phyloP scores from a whole-genome alignment of 2,329 filamentous ascomycete species.

The Sordariomycetes sp. region DNA sequence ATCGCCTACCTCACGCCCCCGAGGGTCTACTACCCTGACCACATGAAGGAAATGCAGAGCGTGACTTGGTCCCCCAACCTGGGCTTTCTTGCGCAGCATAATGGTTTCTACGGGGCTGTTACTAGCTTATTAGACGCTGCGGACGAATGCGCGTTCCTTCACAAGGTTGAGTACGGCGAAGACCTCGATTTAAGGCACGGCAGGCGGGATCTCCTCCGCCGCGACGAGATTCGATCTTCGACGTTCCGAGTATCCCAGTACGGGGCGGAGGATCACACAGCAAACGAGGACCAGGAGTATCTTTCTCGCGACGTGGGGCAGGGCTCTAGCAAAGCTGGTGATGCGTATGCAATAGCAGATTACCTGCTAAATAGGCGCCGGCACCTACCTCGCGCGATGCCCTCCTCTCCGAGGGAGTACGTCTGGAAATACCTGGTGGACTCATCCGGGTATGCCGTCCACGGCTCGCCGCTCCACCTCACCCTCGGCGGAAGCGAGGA shows the following conservation, averaged over 20 bases:
- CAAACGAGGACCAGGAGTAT: constrained; percentile 7
- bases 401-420: not conserved
- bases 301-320: not conserved
- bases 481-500: not conserved
- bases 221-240: constrained; percentile 29
- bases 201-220: constrained; percentile 5
- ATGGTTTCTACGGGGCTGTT: constrained; percentile 24
- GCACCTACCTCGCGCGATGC: not conserved
- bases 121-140: constrained; percentile 17
- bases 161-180: not conserved
- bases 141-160: not conserved
- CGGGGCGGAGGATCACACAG: constrained; percentile 13
- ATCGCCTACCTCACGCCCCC: constrained; percentile 30
- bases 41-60: constrained; percentile 31
- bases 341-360: not conserved
- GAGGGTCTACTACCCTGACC: constrained; percentile 30
- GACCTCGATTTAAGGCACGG: not conserved
- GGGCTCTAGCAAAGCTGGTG: not conserved
- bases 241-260: constrained; percentile 14
- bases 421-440: constrained; percentile 2
- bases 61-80: constrained; percentile 29
- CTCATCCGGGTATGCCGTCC: not conserved
- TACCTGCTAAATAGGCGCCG: not conserved
- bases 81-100: constrained; percentile 31
- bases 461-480: not conserved